Base-by-base conservation (phyloP, 164 flowering plant genomes). In the Aristolochia contorta region DNA sequence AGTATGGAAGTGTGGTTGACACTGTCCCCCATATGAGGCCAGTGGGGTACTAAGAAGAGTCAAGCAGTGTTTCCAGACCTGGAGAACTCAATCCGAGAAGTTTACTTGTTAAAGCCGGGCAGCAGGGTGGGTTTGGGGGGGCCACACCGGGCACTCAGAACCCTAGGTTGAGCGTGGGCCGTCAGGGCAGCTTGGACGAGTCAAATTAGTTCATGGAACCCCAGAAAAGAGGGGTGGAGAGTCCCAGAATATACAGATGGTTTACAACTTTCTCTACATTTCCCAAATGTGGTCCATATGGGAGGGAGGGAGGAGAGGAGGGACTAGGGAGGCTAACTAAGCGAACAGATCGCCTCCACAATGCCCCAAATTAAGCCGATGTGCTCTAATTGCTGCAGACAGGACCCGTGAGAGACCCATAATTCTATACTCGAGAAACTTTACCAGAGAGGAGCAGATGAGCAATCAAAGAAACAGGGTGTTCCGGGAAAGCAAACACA, bases 21-120 rank as follows among this genome's bases (percentile, higher is more conserved):
- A 57, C 73, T 61, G 63, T 70, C 63, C 60, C 55, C 73, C 65
- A 65, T 55, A 47, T 57, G 58, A 61, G 49, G 60, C 66, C 43
- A 37, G 62, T 65, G 73, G 61, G 69, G 50, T 16, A 55, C 54
- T 25, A 56, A 60, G 62, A 18, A 30, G 43, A 45, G 62, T 69
- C 69, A 33, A 64, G 63, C 56, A 27, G 55, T 62, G 54, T 58
- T 60, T 64, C 60, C 25, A 55, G 49, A 37, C 43, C 43, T 46
- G 22, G 43, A 55, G 62, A 56, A 50, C 56, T 64, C 27, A 51
- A 59, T 53, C 65, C 65, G 64, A 63, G 64, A 58, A 43, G 46
- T 23, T 54, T 47, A 53, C 59, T 68, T 68, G 53, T 47, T 62
- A 53, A 46, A 60, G 50, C 48, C 18, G 65, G 58, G 9, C 48